Base-by-base conservation (phyloP, 257 asterid species). In the Cinchona pubescens region DNA sequence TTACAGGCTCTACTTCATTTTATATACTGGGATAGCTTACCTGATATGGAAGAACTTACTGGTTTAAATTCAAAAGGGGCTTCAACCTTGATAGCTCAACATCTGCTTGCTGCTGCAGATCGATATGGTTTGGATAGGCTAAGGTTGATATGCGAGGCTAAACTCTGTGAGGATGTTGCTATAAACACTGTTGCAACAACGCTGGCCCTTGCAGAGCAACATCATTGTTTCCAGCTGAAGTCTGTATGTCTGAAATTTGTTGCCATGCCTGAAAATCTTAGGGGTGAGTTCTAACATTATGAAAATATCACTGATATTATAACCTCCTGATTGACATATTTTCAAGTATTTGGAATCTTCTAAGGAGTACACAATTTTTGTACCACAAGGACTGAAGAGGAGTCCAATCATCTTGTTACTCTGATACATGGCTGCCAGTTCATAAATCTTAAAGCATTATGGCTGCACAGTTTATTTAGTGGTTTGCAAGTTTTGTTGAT, bases 111-210 rank as follows among this genome's bases (percentile, higher is more conserved):
- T 38, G 99, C 97, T 68, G 95, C 99, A 71, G 99, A 94, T 82
- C 86, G 88, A 23, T 92, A 94, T 83, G 96, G 97, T 71, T 80
- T 94, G 80, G 96, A 94, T 71, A 89, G 97, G 85, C 92, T 94
- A 67, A 82, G 96, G 81, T 78, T 92, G 86, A 90, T 92, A n/a
- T 94, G 97, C 35, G 99, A 94, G 86, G 89, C 96, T 40, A 88
- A 70, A 30, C 89, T 94, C 45, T 89, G 97, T 59, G 90, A 85
- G 74, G 91, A 89, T 49, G 92, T 92, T 66, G 96, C 99, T 53
- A 92, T 94, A 48, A 94, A 94, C 75, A 92, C 97, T 76, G 97
- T 94, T 79, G 99, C 99, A 37, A 94, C 97, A 16, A 94, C 99
- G 18, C 84, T 94, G 70, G 99, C 99, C 69, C 82, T 94, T 81